phyloP scores from a whole-genome alignment of 2,329 filamentous ascomycete species.

The Colletotrichum sublineola region DNA sequence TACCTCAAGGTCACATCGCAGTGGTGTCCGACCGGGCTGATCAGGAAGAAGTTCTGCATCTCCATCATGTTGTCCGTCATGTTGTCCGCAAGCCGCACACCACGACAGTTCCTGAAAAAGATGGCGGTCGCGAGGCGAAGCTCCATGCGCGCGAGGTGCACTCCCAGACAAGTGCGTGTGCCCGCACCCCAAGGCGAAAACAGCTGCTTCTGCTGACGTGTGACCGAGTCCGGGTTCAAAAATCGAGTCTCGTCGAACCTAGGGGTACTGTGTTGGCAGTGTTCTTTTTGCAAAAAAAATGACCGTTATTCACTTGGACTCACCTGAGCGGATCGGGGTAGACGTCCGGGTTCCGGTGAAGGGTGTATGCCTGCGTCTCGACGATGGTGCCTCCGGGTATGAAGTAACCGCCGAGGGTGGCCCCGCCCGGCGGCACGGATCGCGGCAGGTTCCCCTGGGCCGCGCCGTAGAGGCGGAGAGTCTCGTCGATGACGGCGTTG shows the following conservation, averaged over 20 bases:
- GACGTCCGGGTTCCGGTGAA: slow-evolving; percentile 58
- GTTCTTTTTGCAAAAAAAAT: rapidly evolving
- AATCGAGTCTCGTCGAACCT: slow-evolving; percentile 31
- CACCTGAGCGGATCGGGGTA: slow-evolving; percentile 55
- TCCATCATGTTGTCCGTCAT: slow-evolving; percentile 55
- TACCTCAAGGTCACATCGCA: slow-evolving; percentile 46
- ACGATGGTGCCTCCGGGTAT: slow-evolving; percentile 57
- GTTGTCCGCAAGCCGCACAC: slow-evolving; percentile 49
- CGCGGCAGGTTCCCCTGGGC: slow-evolving; percentile 57
- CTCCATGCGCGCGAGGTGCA: slow-evolving; percentile 70
- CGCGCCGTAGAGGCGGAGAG: slow-evolving; percentile 58
- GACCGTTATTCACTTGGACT: rapidly evolving
- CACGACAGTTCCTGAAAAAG: slow-evolving; percentile 64
- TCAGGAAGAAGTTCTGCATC: slow-evolving; percentile 51
- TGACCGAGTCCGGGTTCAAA: background rate
- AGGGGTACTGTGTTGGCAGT: background rate
- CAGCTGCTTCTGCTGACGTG: slow-evolving; percentile 59
- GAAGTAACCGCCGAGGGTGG: slow-evolving; percentile 53
- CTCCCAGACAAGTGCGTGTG: slow-evolving; percentile 62
- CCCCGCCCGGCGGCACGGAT: slow-evolving; percentile 55
- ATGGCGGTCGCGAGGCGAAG: slow-evolving; percentile 63
- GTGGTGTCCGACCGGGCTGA: slow-evolving; percentile 49
- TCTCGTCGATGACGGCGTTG: slow-evolving; percentile 59
- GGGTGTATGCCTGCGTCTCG: slow-evolving; percentile 59
- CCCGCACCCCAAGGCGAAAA: slow-evolving; percentile 68